Evolutionary conservation across 164 flowering plant genomes (phyloP).

Genomic region (Hamamelis virginiana): DNA sequence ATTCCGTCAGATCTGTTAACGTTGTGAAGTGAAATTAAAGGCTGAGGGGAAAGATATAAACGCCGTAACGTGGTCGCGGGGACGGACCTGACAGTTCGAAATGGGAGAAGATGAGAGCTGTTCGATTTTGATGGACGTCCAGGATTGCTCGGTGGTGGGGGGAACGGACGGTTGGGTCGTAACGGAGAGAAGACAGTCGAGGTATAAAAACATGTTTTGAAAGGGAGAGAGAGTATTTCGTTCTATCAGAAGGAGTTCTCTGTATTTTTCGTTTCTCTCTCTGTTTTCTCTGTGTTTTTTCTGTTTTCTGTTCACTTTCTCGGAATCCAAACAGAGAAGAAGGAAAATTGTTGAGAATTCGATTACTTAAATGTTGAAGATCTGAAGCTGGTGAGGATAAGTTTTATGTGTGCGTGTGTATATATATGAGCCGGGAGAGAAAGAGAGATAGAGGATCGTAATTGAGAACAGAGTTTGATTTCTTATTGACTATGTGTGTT

Average conservation of each 20-base stretch:
- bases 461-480: constrained; percentile 1
- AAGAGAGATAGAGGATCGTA: constrained; percentile 17
- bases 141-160: not conserved
- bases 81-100: constrained; percentile 13
- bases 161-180: constrained; percentile 16
- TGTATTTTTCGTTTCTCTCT: constrained; percentile 14
- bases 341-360: constrained; percentile 3
- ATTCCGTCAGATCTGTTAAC: constrained; percentile 18
- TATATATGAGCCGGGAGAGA: not conserved
- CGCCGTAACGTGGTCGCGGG: not conserved
- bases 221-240: constrained; percentile 38
- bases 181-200: constrained; percentile 14
- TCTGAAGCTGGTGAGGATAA: constrained; percentile 14
- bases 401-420: no score
- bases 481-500: not conserved
- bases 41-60: not conserved
- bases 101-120: constrained; percentile 12
- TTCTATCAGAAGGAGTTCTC: constrained; percentile 16
- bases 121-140: constrained; percentile 20
- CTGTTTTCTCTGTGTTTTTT: constrained; percentile 11
- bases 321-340: constrained; percentile 8
- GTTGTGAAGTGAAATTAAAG: not conserved
- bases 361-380: constrained; percentile 20
- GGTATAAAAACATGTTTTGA: constrained; percentile 27
- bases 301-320: constrained; percentile 16